Base-by-base conservation (phyloP, 805 yeast species). In the Tetrapisispora nanseiensis region DNA sequence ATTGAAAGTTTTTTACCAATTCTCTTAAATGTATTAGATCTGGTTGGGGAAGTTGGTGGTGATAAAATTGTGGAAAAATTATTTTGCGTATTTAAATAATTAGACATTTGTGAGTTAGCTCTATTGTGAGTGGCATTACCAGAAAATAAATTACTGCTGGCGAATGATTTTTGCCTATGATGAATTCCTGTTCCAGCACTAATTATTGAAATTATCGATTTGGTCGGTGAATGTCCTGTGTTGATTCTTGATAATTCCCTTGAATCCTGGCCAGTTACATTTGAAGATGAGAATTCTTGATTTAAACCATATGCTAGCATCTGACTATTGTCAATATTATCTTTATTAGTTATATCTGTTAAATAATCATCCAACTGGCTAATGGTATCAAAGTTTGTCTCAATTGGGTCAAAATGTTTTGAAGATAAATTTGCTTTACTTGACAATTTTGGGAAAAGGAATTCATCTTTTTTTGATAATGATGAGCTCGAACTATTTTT, bases 211-310 rank as follows among this genome's bases (percentile, higher is more conserved):
- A 49, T 49, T 21, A 61, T 45, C 10, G 65, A 61, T 49, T 61
- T 61, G 2, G 63, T 58, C 23, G 65, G 65, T 1, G 65, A 61
- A 44, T 61, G 63, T 28, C 51, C 47, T 15, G 52, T 46, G 15
- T 41, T 47, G 5, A 48, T 37, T 37, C 51, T 45, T 3, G 46
- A 35, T 24, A 50, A 23, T 6, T 50, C 57, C 29, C 37, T 49
- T 2, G 55, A 45, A 6, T 43, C 28, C 3, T 42, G 37, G 20
- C 46, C 50, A 6, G 47, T 21, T 7, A 51, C 15, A 8, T 44
- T 37, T 3, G 53, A 44, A 4, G 55, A 41, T 5, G 57, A 43
- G 18, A 44, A 29, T 18, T 52, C 51, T 30, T 58, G 59, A 34
- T 45, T 49, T 15, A 61, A 43, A 20, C 61, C 54, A 22, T 53